Percentiles rank a stretch among this genome's conserved stretches.
Evolutionary conservation across 805 yeast genomes (phyloP).

Genomic region (Maudiozyma turicensis): DNA sequence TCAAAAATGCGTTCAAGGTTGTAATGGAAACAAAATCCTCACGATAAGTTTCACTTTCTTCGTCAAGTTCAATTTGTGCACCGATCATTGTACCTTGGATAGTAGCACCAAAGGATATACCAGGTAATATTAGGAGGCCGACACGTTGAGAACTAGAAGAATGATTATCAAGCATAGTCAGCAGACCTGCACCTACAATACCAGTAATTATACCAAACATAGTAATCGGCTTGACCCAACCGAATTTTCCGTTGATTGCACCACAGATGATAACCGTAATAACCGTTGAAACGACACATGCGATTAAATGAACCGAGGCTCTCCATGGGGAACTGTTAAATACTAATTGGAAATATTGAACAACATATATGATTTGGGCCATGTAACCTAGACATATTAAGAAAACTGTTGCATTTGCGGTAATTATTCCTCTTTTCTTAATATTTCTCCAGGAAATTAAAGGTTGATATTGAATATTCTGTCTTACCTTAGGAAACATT

Average conservation of each 20-base stretch:
- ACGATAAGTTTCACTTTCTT: constrained; percentile 10
- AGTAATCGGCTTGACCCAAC: constrained; percentile 30
- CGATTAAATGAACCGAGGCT: constrained; percentile 19
- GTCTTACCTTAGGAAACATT: constrained; percentile 5
- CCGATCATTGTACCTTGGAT: constrained; percentile 29
- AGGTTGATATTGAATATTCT: constrained; percentile 10
- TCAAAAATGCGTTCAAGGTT: constrained; percentile 18
- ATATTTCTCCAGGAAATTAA: constrained; percentile 13
- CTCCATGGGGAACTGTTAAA: constrained; percentile 17
- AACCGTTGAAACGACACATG: constrained; percentile 16
- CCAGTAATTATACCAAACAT: constrained; percentile 26
- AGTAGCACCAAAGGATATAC: constrained; percentile 30
- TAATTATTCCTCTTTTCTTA: constrained; percentile 9
- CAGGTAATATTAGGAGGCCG: constrained; percentile 32
- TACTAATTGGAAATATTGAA: constrained; percentile 22
- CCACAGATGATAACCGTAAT: constrained; percentile 22
- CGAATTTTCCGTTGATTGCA: constrained; percentile 25
- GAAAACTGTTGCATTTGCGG: constrained; percentile 13
- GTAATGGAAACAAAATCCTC: constrained; percentile 19
- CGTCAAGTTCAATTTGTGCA: constrained; percentile 23
- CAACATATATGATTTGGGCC: constrained; percentile 16
- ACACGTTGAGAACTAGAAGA: constrained; percentile 25
- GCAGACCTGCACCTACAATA: constrained; percentile 22
- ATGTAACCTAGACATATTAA: constrained; percentile 15
- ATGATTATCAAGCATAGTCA: constrained; percentile 16